A percentile compares a stretch with the other conserved stretches of the same genome.
Evolutionary conservation across 2,329 filamentous ascomycete genomes (phyloP).

Genomic region (Proliferodiscus dingleyae): DNA sequence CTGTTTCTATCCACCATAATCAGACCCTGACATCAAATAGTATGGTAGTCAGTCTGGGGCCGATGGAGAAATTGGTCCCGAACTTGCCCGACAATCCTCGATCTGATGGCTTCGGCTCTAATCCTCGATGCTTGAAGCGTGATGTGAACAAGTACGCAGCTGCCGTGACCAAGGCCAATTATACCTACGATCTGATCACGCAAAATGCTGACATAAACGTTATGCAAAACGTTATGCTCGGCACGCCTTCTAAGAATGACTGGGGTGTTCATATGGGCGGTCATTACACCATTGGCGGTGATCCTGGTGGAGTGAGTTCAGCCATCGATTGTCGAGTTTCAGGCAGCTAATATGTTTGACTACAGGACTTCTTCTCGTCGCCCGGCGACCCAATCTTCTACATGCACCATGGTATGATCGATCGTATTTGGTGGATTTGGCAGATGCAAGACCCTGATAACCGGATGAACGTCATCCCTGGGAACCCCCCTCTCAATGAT

Average conservation of each 20-base stretch:
- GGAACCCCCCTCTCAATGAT: slow-evolving; percentile 11
- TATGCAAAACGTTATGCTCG: slow-evolving; percentile 44
- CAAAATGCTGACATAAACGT: slow-evolving; percentile 33
- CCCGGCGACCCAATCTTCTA: slow-evolving; percentile 42
- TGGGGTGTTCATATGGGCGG: slow-evolving; percentile 38
- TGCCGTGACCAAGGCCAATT: slow-evolving; percentile 35
- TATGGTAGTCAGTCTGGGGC: slow-evolving; percentile 40
- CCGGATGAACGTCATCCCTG: slow-evolving; percentile 27
- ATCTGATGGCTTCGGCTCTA: slow-evolving; percentile 31
- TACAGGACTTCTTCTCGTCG: slow-evolving; percentile 38
- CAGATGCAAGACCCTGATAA: slow-evolving; percentile 39
- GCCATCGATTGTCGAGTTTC: neutral
- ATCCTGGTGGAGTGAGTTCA: slow-evolving; percentile 36
- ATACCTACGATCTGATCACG: slow-evolving; percentile 36
- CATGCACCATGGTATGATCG: slow-evolving; percentile 41
- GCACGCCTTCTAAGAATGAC: slow-evolving; percentile 22
- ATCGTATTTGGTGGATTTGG: slow-evolving; percentile 44
- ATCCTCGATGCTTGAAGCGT: slow-evolving; percentile 39
- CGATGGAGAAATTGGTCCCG: slow-evolving; percentile 35
- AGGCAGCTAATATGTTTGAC: neutral
- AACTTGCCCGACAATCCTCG: slow-evolving; percentile 31
- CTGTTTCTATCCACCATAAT: neutral
- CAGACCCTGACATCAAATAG: slow-evolving; percentile 6
- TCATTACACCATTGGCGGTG: slow-evolving; percentile 40
- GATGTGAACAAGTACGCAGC: slow-evolving; percentile 36